Base-by-base conservation (phyloP, 1,284 basidiomycete genomes). In the Cutaneotrichosporon mucoides region DNA sequence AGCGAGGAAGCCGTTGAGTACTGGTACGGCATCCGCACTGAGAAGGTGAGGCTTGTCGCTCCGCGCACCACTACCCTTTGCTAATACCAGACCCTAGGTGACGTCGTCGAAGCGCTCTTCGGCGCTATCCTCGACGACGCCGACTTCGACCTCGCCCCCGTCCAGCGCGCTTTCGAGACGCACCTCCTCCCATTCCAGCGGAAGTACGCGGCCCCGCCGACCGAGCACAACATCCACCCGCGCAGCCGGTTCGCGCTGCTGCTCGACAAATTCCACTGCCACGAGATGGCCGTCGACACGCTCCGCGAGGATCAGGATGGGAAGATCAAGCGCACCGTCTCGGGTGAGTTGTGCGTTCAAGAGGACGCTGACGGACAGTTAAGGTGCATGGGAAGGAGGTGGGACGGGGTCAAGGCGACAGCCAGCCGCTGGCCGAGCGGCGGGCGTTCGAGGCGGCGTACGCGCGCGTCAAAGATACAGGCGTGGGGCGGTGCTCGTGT, bases 101-200 rank as follows among this genome's bases (percentile, higher is more conserved):
- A 75, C 50, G 61, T 71, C 6, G 81, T 92, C 56, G 92, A 96
- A 77, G 88, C 89, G 54, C 76, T 94, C 4, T 79, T 94, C 15
- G 92, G 90, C 1, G 90, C 90, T 0, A 81, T 95, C 24, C 82
- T 93, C 35, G 82, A 92, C 50, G 92, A 96, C 76, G 84, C 84
- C 8, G 84, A 82, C 11, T 91, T 87, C 68, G 78, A 89, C 66
- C 85, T 89, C 59, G 85, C 86, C 49, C 83, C 80, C 55, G 84
- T 84, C 1, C 82, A 82, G 13, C 79, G 79, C 3, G 79, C 91
- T 9, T 82, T 86, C 40, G 82, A 85, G 8, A 50, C 49, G 1
- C 53, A 62, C n/a, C 49, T 69, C 15, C 45, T 48, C 43, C 72
- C 71, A 0, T 75, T 72, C 55, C 43, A 69, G 12, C 67, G 68